Evolutionary conservation across 2,329 filamentous ascomycete genomes (phyloP).

Genomic region (Epichloe coenophiala): DNA sequence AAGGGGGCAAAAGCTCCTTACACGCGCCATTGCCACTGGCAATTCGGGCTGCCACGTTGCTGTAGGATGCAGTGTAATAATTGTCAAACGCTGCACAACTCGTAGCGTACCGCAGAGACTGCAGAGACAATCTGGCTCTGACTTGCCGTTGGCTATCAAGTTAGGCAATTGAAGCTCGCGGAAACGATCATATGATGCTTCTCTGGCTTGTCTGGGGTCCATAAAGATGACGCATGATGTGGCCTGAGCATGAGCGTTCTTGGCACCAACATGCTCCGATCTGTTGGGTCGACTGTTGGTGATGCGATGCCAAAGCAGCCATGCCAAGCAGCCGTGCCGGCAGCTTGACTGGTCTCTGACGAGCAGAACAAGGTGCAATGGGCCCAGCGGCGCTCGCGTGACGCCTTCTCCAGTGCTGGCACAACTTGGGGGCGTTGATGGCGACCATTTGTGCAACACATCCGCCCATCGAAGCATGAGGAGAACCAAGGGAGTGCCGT

Average conservation of each 20-base stretch:
- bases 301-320: slow-evolving; percentile 22
- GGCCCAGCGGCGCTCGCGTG: slow-evolving; percentile 14
- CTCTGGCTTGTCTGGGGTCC: slow-evolving; percentile 17
- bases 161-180: slow-evolving; percentile 22
- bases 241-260: slow-evolving; percentile 16
- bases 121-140: neutral
- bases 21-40: neutral
- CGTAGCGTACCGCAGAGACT: neutral
- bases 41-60: slow-evolving; percentile 5
- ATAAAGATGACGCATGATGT: slow-evolving; percentile 22
- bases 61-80: neutral
- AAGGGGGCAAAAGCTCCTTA: neutral
- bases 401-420: slow-evolving; percentile 18
- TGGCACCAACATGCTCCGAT: slow-evolving; percentile 13
- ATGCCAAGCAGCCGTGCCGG: slow-evolving; percentile 19
- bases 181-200: slow-evolving; percentile 21
- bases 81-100: neutral
- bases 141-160: slow-evolving; percentile 25
- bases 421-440: slow-evolving; percentile 22
- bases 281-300: slow-evolving; percentile 13
- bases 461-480: slow-evolving; percentile 26
- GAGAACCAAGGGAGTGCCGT: slow-evolving; percentile 19
- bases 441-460: slow-evolving; percentile 28
- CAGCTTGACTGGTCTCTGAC: slow-evolving; percentile 18
- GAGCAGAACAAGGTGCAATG: slow-evolving; percentile 18